phyloP scores from a whole-genome alignment of 208 protist species.

The Porcisia deanei region DNA sequence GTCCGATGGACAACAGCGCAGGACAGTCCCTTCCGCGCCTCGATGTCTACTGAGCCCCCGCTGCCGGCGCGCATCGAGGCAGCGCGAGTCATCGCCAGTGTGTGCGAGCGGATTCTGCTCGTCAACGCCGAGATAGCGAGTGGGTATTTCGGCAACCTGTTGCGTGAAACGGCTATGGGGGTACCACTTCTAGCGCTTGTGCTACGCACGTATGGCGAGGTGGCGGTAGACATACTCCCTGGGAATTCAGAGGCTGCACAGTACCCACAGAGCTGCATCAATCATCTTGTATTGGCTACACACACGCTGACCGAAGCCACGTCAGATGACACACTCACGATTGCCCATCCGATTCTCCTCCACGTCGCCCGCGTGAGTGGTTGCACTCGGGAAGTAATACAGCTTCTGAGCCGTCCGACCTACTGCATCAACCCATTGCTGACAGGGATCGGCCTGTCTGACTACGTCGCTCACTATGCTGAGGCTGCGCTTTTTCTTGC shows the following conservation, averaged over 20 bases:
- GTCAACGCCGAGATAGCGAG: background rate
- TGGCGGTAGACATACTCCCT: slow-evolving; percentile 13
- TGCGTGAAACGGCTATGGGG: slow-evolving; percentile 26
- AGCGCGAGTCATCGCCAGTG: slow-evolving; percentile 1
- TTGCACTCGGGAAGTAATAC: slow-evolving; percentile 32
- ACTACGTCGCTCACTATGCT: slow-evolving; percentile 52
- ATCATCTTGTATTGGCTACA: slow-evolving; percentile 11
- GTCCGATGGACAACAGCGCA: slow-evolving; percentile 15
- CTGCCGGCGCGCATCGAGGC: background rate
- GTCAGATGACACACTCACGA: slow-evolving; percentile 5
- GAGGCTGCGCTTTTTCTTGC: slow-evolving; percentile 50
- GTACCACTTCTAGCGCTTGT: slow-evolving; percentile 43
- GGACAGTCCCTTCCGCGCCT: slow-evolving; percentile 11
- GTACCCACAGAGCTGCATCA: slow-evolving; percentile 8
- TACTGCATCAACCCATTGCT: slow-evolving; percentile 26
- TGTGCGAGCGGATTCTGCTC: slow-evolving; percentile 27
- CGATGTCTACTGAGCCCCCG: background rate
- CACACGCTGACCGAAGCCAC: background rate
- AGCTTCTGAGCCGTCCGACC: slow-evolving; percentile 45
- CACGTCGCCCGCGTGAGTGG: slow-evolving; percentile 29
- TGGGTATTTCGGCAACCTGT: slow-evolving; percentile 10
- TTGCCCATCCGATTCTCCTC: slow-evolving; percentile 29
- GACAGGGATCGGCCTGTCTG: slow-evolving; percentile 39
- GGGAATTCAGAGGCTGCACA: background rate
- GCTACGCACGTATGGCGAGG: slow-evolving; percentile 51